Evolutionary conservation across 2,329 filamentous ascomycete genomes (phyloP), one percentile per base, ranked within the genome.

Genomic region (Claviceps digitariae): DNA sequence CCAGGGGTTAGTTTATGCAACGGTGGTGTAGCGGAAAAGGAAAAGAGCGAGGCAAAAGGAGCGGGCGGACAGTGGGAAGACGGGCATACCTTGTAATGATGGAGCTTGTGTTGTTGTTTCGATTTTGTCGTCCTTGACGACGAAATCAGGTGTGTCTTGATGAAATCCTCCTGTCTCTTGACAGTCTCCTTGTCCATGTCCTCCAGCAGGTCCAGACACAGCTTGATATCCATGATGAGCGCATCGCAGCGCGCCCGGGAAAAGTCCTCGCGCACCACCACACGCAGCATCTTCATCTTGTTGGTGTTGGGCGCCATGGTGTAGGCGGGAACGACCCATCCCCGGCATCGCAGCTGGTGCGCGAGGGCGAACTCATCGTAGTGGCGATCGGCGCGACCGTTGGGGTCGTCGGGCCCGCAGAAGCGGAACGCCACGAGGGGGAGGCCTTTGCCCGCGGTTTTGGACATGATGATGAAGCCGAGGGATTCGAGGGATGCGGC

Each of bases 321-420:
- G 72, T 97, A 97, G 0, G 91, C 91, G 0, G 91, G 91, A 0
- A 96, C 87, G 31, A 96, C 86, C 91, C 91, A 97, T 45, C 88
- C 87, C 36, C 90, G 81, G 58, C 87, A 83, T 51, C 91, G 85
- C 27, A 96, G 79, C 68, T 90, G 86, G 65, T 95, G 90, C 1
- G 91, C 90, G 43, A 90, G 72, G 1, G 84, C 78, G 56, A 90
- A 90, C 68, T 90, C 86, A 62, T 89, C 84, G 61, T 80, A 89
- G 51, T 75, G 69, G 27, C 76, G 74, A 56, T 83, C 79, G 57
- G 78, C 73, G 46, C 76, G 54, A 21, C 63, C 59, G 38, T 63
- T 59, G n/a, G 49, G 43, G 50, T 76, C 70, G 55, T 81, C 75
- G 52, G 77, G 71, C 48, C 76, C 74, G 57, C 75, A 71, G 31